Base-by-base conservation (phyloP, 768 basidiomycete genomes). In the Termitomyces sp. region DNA sequence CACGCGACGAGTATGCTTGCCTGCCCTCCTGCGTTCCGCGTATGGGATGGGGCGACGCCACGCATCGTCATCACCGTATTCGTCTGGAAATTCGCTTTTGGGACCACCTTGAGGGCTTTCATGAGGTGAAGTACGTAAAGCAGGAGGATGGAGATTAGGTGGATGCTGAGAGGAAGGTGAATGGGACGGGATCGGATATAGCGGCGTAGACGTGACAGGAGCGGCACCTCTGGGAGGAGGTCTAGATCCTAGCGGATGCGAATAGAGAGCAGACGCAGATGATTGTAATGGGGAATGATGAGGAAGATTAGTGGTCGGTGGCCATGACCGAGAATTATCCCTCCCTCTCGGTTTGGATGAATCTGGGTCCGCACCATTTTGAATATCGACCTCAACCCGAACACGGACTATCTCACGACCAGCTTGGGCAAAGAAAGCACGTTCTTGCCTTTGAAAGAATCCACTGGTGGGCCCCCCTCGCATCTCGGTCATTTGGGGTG, bases 331-430 rank as follows among this genome's bases (percentile, higher is more conserved):
- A 37, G 53, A 67, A 59, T 60, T 22, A 24, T 62, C 62, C 43
- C 55, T 62, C 24, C 60, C 72, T 57, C 57, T 69, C 48, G 62
- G 55, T 56, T 69, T 69, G 36, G 55, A 49, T 34, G 63, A 62
- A 44, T 74, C 76, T 6, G 67, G 37, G 40, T 75, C 72, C 18
- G 62, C 61, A 40, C 68, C 73, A 61, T 73, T 74, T 54, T 63
- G 65, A 39, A 86, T 69, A 69, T 89, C 88, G 55, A 89, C 78
- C 67, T 90, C 88, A 40, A 89, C 80, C 26, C 86, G 81, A 30
- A 89, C 85, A 27, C 88, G 84, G 42, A 91, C 83, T 63, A 91
- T 88, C 69, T 90, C 89, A 59, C 82, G 86, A 24, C 88, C 89
- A 0, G 87, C 86, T 64, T 88, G 84, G 1, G 88, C 88, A 62